Evolutionary conservation across 495 filamentous ascomycete species (phyloP).

Genomic region (Aspergillus egyptiacus): DNA sequence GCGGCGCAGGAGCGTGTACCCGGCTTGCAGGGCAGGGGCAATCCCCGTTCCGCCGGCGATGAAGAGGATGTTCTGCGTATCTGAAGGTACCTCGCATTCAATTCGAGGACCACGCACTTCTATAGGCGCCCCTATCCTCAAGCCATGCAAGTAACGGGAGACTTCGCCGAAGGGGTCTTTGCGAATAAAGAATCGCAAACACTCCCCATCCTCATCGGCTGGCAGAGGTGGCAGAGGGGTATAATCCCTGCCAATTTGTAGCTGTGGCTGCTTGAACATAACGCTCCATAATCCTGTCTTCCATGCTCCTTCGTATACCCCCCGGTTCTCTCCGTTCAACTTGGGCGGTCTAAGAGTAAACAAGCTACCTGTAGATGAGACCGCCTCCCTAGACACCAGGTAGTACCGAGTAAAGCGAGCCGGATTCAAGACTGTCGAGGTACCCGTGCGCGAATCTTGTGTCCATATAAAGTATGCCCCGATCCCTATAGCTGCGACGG

Average conservation of each 20-base stretch:
- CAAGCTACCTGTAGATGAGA: slow-evolving; percentile 72
- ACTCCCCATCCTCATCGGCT: slow-evolving; percentile 29
- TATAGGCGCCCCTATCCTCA: slow-evolving; percentile 54
- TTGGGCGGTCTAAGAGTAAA: slow-evolving; percentile 57
- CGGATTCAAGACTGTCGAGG: slow-evolving; percentile 37
- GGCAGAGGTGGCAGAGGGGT: slow-evolving; percentile 67
- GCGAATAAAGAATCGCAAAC: slow-evolving; percentile 51
- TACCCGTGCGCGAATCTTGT: slow-evolving; percentile 18
- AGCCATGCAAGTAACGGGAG: slow-evolving; percentile 61
- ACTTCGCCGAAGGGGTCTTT: slow-evolving; percentile 53
- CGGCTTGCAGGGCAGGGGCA: slow-evolving; percentile 80
- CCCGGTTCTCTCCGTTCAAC: slow-evolving; percentile 31
- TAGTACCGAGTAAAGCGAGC: slow-evolving; percentile 62
- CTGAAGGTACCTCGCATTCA: slow-evolving; percentile 56
- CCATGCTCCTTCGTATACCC: slow-evolving; percentile 48
- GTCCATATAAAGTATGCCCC: slow-evolving; percentile 35
- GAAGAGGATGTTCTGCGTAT: slow-evolving; percentile 62
- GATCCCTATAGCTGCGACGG: slow-evolving; percentile 29
- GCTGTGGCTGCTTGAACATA: slow-evolving; percentile 86
- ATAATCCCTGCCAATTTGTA: slow-evolving; percentile 84
- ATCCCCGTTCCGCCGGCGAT: slow-evolving; percentile 92
- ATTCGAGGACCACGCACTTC: slow-evolving; percentile 72
- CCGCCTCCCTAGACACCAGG: slow-evolving; percentile 56
- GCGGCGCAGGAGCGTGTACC: slow-evolving; percentile 48
- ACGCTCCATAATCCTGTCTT: slow-evolving; percentile 71